Evolutionary conservation across 495 filamentous ascomycete species (phyloP), one percentile per base, ranked within the genome.

Genomic region (Recurvomyces mirabilis): DNA sequence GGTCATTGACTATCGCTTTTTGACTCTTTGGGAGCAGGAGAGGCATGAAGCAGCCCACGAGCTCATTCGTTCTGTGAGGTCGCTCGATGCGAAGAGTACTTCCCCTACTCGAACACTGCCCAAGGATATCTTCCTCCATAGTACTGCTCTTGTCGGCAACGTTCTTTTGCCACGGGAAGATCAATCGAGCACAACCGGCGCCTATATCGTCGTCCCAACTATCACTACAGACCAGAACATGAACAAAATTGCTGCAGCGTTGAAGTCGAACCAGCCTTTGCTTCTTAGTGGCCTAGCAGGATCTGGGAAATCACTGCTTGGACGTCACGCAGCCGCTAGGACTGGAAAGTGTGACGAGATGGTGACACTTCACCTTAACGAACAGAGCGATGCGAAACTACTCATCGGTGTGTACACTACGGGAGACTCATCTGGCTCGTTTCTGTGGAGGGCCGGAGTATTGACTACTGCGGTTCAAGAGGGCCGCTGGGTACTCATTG

Each of bases 321-420:
- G 88, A n/a, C 81, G 84, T 58, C 81, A 94, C 49, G 70, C 89
- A 48, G 87, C 93, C 17, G 71, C 70, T 49, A 74, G 75, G 31
- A 73, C 94, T 47, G 80, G 80, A 19, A 81, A 82, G 48, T 71
- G 79, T 5, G 67, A 73, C 19, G 74, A 76, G 30, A 81, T 96
- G 75, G 77, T 96, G 25, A 94, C 87, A 7, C 71, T 99, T 25
- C 87, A 96, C 58, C 69, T 99, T 22, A 95, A 95, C 55, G 93
- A 95, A 60, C 93, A 99, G 62, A 94, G 84, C 0, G 93, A 99
- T 65, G 87, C 87, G 0, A 99, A 95, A 56, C 79, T 91, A 61
- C 74, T 99, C 29, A 73, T 96, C 51, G 93, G 93, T 12, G 75
- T 94, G 67, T 95, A 99, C 61, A 79, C 87, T 6, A 87, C 85